These are phyloP conservation scores for Evernia prunastri DNA, from an alignment of 495 filamentous ascomycete genomes.

Conservation along the genomic window DNA sequence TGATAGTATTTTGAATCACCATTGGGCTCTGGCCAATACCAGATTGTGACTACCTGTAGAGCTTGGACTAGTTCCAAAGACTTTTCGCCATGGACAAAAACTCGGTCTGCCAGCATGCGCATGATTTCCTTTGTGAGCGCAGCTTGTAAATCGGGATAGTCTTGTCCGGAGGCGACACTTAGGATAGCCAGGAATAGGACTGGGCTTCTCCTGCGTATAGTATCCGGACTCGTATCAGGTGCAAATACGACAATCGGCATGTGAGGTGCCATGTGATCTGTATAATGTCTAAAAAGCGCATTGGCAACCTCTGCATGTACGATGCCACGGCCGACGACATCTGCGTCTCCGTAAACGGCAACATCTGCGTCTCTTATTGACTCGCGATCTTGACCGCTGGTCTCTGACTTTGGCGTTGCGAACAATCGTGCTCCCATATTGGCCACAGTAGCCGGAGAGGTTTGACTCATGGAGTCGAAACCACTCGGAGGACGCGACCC, in stretches of 20 bases:
- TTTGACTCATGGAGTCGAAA: not conserved
- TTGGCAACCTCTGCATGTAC: conserved; percentile 56
- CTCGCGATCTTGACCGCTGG: not conserved
- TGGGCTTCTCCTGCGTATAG: conserved; percentile 66
- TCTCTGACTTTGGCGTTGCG: not conserved
- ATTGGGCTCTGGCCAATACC: conserved; percentile 76
- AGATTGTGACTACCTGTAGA: conserved; percentile 61
- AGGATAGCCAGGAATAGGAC: conserved; percentile 77
- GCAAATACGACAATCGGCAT: conserved; percentile 77
- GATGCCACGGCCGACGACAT: conserved; percentile 66
- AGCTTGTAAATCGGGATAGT: conserved; percentile 52
- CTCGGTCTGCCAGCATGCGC: conserved; percentile 62
- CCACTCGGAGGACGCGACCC: not conserved
- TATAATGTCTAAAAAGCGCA: conserved; percentile 62
- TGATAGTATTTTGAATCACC: conserved; percentile 92
- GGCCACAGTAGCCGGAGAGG: conserved; percentile 6
- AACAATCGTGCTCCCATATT: conserved; percentile 11
- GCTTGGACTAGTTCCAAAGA: conserved; percentile 81
- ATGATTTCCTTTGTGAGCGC: conserved; percentile 64
- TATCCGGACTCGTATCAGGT: conserved; percentile 53
- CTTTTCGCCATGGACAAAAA: conserved; percentile 74
- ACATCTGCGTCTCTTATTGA: not conserved
- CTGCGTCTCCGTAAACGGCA: conserved; percentile 28
- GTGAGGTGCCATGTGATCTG: conserved; percentile 59
- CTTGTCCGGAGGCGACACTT: conserved; percentile 55